phyloP scores from a whole-genome alignment of 805 yeast species.

The Candida glaebosa region DNA sequence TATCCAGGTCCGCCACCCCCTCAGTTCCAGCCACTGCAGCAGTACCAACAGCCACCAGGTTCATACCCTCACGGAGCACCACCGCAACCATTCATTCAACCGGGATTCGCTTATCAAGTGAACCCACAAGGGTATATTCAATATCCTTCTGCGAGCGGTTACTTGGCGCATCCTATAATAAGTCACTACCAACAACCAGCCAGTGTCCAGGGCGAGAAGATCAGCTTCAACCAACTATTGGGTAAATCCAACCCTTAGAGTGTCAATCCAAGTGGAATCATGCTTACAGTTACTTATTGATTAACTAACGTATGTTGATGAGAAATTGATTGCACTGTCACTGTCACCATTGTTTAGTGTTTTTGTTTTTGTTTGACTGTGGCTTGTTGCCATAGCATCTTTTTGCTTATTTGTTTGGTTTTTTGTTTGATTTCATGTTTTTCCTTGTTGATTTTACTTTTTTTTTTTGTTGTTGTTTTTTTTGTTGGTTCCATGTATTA shows the following conservation, averaged over 20 bases:
- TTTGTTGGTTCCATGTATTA: not conserved
- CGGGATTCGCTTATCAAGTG: conserved; percentile 29
- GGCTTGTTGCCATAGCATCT: conserved; percentile 1
- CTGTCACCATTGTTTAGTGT: not conserved
- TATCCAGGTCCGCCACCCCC: not conserved
- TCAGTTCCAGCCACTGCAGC: conserved; percentile 6
- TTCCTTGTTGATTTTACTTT: conserved; percentile 2
- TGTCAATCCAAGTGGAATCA: too few relatives aligned
- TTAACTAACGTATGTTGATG: not conserved
- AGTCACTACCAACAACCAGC: conserved; percentile 8
- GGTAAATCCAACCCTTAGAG: conserved; percentile 11
- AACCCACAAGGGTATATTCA: conserved; percentile 32
- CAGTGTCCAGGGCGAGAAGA: conserved; percentile 28
- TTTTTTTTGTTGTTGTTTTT: conserved; percentile 4
- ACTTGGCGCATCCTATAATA: conserved; percentile 6
- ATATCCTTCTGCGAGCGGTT: conserved; percentile 16
- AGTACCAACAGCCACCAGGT: conserved; percentile 6
- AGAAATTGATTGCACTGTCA: not conserved
- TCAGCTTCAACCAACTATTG: conserved; percentile 38
- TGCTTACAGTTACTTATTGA: not conserved
- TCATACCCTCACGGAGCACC: conserved; percentile 2
- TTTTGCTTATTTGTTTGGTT: conserved; percentile 4
- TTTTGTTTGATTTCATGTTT: conserved; percentile 1
- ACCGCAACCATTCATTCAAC: conserved; percentile 17
- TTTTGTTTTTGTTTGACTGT: not conserved